phyloP scores from a whole-genome alignment of 2,329 filamentous ascomycete genomes.

The Phyllosticta citrichinensis region DNA sequence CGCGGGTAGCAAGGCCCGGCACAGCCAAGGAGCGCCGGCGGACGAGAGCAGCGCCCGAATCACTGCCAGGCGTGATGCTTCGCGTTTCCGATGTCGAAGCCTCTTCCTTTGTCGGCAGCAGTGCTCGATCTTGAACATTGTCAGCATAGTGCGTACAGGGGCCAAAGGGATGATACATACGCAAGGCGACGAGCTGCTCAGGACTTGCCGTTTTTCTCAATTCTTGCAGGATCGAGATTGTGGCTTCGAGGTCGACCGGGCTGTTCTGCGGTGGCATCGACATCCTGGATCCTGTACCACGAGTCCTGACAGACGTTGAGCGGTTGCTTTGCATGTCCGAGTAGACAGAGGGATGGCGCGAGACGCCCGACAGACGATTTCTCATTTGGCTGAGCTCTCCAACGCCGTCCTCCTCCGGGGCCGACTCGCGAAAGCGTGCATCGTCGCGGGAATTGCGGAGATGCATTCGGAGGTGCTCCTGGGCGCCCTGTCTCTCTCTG shows the following conservation, averaged over 20 bases:
- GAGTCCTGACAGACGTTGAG: constrained; percentile 17
- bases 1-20: constrained; percentile 30
- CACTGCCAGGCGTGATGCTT: constrained; percentile 16
- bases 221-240: constrained; percentile 37
- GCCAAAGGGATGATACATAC: constrained; percentile 16
- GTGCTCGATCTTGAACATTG: constrained; percentile 9
- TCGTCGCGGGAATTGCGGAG: constrained; percentile 9
- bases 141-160: not conserved
- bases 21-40: constrained; percentile 31
- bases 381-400: constrained; percentile 19
- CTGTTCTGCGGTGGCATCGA: constrained; percentile 23
- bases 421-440: constrained; percentile 16
- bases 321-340: constrained; percentile 19
- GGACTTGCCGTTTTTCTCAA: constrained; percentile 39
- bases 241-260: constrained; percentile 33
- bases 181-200: constrained; percentile 37
- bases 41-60: constrained; percentile 18
- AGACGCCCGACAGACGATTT: constrained; percentile 18
- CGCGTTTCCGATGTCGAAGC: constrained; percentile 13
- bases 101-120: constrained; percentile 11
- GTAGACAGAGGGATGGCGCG: constrained; percentile 16
- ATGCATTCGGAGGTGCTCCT: constrained; percentile 21
- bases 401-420: constrained; percentile 13
- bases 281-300: constrained; percentile 17
- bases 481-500: constrained; percentile 15